phyloP scores from a whole-genome alignment of 2,329 filamentous ascomycete species.

The Aureobasidium sp. region DNA sequence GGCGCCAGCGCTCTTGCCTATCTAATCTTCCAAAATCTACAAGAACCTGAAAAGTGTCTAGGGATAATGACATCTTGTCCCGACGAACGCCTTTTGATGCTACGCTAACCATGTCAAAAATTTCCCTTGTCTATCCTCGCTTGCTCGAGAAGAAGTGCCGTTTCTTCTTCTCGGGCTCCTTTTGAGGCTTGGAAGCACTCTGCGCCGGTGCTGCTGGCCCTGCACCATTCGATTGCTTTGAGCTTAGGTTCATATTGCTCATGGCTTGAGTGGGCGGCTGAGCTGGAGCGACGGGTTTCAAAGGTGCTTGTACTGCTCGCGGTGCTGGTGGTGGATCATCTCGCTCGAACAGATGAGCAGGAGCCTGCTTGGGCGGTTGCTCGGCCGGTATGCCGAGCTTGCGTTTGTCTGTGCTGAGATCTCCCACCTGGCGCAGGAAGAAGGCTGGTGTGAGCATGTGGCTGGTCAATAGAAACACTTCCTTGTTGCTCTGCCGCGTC shows the following conservation, averaged over 20 bases:
- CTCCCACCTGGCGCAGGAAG: conserved; percentile 75
- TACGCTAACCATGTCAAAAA: conserved; percentile 5
- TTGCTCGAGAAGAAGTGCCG: conserved; percentile 45
- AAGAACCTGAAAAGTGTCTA: background rate
- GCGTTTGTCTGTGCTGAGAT: conserved; percentile 68
- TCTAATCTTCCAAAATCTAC: background rate
- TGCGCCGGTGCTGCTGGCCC: conserved; percentile 25
- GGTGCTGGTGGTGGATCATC: conserved; percentile 37
- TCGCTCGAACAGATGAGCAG: conserved; percentile 77
- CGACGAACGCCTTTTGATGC: conserved; percentile 2
- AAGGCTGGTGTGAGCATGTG: conserved; percentile 86
- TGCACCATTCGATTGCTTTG: conserved; percentile 26
- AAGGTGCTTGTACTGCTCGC: conserved; percentile 26
- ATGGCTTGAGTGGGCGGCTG: conserved; percentile 50
- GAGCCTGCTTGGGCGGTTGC: conserved; percentile 70
- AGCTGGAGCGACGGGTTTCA: conserved; percentile 18
- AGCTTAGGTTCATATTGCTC: conserved; percentile 47
- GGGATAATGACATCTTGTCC: conserved; percentile 1
- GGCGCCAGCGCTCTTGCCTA: conserved; percentile 2
- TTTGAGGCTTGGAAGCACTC: conserved; percentile 43
- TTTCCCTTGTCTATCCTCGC: conserved; percentile 16
- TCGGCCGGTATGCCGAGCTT: conserved; percentile 76
- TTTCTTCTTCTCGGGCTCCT: conserved; percentile 51
- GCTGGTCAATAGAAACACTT: conserved; percentile 81
- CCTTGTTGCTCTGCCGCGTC: conserved; percentile 62